Evolutionary conservation across 805 yeast genomes (phyloP).

Genomic region (Candida incommunis): DNA sequence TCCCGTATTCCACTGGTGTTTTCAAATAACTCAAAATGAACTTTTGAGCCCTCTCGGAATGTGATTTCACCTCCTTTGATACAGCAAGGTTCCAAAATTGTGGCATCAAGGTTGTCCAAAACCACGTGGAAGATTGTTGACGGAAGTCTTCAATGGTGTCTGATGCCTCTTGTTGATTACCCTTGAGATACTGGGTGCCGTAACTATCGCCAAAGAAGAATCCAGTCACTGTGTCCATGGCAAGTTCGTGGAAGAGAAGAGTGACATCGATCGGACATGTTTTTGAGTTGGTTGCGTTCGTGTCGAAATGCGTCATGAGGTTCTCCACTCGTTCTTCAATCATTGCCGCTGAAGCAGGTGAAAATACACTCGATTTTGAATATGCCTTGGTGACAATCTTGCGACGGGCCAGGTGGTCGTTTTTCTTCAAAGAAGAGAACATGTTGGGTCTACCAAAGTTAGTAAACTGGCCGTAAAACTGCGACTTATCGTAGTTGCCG

Average conservation of each 20-base stretch:
- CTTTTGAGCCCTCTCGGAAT: neutral
- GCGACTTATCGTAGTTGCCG: conserved; percentile 38
- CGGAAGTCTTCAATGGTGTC: conserved; percentile 31
- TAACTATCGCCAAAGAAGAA: conserved; percentile 42
- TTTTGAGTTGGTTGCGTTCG: conserved; percentile 7
- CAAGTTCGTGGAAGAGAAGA: conserved; percentile 51
- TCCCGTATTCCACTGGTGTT: conserved; percentile 1
- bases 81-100: conserved; percentile 37
- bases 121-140: conserved; percentile 43
- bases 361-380: conserved; percentile 29
- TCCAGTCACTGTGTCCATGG: conserved; percentile 54
- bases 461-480: conserved; percentile 44
- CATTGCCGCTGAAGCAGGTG: conserved; percentile 20
- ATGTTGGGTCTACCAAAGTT: conserved; percentile 46
- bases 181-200: conserved; percentile 31
- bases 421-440: conserved; percentile 39
- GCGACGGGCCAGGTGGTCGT: conserved; percentile 31
- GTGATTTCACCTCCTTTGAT: conserved; percentile 11
- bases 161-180: conserved; percentile 22
- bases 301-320: conserved; percentile 15
- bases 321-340: conserved; percentile 22
- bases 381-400: conserved; percentile 29
- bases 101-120: conserved; percentile 53
- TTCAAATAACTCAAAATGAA: neutral
- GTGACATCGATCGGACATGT: conserved; percentile 35